A percentile compares a stretch with the other conserved stretches of the same genome.
These are phyloP conservation scores for Medicago arabica DNA, from an alignment of 306 rosid species.

Conservation along the genomic window DNA sequence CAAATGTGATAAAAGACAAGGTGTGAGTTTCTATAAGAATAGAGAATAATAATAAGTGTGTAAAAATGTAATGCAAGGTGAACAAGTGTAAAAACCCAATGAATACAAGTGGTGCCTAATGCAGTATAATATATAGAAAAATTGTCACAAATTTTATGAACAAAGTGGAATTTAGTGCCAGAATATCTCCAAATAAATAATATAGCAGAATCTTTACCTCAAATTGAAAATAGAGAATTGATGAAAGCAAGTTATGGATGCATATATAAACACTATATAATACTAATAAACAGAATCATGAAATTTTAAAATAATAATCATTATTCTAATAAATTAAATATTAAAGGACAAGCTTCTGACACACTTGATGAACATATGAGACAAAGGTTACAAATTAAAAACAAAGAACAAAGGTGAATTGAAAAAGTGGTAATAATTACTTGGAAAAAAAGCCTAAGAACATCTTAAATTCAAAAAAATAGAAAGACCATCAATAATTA, in stretches of 20 bases:
- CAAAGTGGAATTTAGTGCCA: constrained; percentile 49
- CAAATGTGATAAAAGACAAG: constrained; percentile 33
- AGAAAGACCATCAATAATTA: constrained; percentile 26
- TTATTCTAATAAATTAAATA: not conserved
- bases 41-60: not conserved
- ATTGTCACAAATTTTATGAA: constrained; percentile 5
- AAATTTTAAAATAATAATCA: not conserved
- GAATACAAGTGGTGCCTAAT: constrained; percentile 39
- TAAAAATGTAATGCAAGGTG: not conserved
- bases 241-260: constrained; percentile 47
- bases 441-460: constrained; percentile 24
- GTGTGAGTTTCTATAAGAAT: not conserved
- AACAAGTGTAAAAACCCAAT: constrained; percentile 29
- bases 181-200: constrained; percentile 45
- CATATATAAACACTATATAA: constrained; percentile 25
- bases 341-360: constrained; percentile 64
- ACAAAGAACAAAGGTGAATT: constrained; percentile 44
- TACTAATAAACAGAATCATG: constrained; percentile 39
- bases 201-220: constrained; percentile 54
- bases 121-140: constrained; percentile 23
- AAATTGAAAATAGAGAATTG: constrained; percentile 65
- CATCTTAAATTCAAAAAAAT: constrained; percentile 56
- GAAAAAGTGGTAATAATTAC: constrained; percentile 42
- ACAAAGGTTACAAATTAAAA: constrained; percentile 41
- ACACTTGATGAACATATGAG: constrained; percentile 73